Evolutionary conservation across 257 asterid genomes (phyloP).

Genomic region (Nicotiana tabacum): DNA sequence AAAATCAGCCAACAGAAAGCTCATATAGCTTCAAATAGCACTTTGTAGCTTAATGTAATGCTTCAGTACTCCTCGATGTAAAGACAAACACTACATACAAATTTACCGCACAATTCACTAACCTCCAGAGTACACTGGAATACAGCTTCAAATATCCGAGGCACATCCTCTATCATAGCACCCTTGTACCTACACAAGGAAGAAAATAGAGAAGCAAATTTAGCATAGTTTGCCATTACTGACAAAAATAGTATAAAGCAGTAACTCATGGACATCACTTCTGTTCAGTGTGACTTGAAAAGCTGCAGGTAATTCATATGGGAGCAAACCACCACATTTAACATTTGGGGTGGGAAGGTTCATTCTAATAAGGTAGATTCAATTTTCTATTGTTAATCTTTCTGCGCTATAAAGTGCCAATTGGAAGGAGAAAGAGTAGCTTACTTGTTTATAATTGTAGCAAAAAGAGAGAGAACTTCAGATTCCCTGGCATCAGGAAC

Average conservation of each 20-base stretch:
- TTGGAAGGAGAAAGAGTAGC: conserved; percentile 5
- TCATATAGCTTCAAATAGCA: not conserved
- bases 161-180: conserved; percentile 93
- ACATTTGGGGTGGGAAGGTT: not conserved
- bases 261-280: not conserved
- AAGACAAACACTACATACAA: not conserved
- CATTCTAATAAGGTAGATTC: not conserved
- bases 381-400: not conserved
- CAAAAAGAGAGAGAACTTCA: conserved; percentile 95
- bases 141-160: conserved; percentile 93
- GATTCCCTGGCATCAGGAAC: conserved; percentile 99
- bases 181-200: conserved; percentile 59
- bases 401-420: not conserved
- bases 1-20: not conserved
- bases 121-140: conserved; percentile 99
- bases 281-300: not conserved
- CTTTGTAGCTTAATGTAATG: not conserved
- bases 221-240: not conserved
- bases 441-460: conserved; percentile 96
- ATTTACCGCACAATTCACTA: not conserved
- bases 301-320: not conserved
- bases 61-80: not conserved
- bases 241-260: not conserved
- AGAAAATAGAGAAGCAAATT: conserved; percentile 1
- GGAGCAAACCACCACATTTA: not conserved